These are phyloP conservation scores for Ulmus americana DNA, from an alignment of 331 rosid genomes.

Conservation along the genomic window DNA sequence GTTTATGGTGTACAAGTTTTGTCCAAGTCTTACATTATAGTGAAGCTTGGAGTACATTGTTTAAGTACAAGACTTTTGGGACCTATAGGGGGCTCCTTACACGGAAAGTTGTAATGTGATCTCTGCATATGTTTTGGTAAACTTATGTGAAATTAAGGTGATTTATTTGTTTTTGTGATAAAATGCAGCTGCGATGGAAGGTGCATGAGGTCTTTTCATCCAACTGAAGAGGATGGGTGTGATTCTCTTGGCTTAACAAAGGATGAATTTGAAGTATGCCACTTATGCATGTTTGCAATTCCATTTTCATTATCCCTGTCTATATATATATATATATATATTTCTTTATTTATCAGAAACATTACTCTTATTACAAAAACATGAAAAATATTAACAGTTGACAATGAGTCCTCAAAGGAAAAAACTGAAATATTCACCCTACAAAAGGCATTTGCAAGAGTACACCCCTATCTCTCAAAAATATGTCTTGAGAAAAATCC, in stretches of 20 bases:
- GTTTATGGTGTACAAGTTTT: conserved; percentile 1
- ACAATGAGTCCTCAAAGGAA: no score
- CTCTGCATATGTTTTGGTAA: not conserved
- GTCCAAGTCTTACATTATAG: not conserved
- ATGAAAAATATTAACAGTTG: no score
- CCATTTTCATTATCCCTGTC: conserved; percentile 10
- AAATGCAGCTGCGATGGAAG: conserved; percentile 78
- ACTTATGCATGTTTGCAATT: conserved; percentile 14
- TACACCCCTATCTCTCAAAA: no score
- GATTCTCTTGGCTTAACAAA: conserved; percentile 58
- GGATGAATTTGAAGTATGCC: conserved; percentile 69
- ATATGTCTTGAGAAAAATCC: not conserved
- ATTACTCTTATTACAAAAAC: no score
- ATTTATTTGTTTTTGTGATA: conserved; percentile 7
- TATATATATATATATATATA: not conserved
- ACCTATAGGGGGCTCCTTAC: not conserved
- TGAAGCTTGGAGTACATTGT: not conserved
- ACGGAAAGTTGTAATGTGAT: not conserved
- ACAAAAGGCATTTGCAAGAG: no score
- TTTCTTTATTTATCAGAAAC: no score
- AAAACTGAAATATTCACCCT: no score
- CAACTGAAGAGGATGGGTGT: conserved; percentile 57
- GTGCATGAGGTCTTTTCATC: conserved; percentile 89
- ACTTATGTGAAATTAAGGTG: not conserved
- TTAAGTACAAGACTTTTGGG: not conserved